Base-by-base conservation (phyloP, 352 stramenopile species). In the Phytophthora vignae region DNA sequence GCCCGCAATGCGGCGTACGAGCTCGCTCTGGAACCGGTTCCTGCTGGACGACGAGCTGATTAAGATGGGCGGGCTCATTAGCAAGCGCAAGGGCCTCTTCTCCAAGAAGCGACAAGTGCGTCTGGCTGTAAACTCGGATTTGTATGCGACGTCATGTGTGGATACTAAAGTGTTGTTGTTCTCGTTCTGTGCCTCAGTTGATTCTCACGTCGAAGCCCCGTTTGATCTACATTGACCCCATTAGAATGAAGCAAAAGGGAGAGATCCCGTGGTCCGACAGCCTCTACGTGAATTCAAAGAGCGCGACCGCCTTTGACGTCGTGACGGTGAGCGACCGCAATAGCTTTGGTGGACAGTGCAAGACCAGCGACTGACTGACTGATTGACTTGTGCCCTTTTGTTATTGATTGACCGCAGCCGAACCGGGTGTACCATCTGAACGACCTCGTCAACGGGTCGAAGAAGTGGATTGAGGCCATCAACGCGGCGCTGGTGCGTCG, bases 201-300 rank as follows among this genome's bases (percentile, higher is more conserved):
- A 93, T 96, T 63, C 70, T 96, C 59, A 96, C 90, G 29, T 95
- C 90, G 1, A 91, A 88, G 73, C 90, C 90, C 36, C 88, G 90
- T 42, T 74, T 96, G 76, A 96, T 96, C 71, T 96, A 96, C 86
- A 96, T 96, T 71, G 90, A 96, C 62, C 81, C 90, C 54, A 95
- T 95, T 79, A 90, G 90, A 83, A 96, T 95, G 90, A 90, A 90
- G 77, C 90, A 96, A 78, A 95, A 96, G 73, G 88, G 89, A 63
- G 90, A 95, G 67, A 95, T 96, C 48, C 90, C 90, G 49, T 96
- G 90, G 90, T 96, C 90, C 29, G 78, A 90, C 55, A 92, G 77
- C 59, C 76, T 96, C 55, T 95, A 95, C 74, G 89, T 95, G 46
- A 84, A 92, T 71, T 90, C 89, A 52, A 95, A 96, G 77, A 95